phyloP scores from a whole-genome alignment of 2,329 filamentous ascomycete species.

The Cryphonectria parasitica region DNA sequence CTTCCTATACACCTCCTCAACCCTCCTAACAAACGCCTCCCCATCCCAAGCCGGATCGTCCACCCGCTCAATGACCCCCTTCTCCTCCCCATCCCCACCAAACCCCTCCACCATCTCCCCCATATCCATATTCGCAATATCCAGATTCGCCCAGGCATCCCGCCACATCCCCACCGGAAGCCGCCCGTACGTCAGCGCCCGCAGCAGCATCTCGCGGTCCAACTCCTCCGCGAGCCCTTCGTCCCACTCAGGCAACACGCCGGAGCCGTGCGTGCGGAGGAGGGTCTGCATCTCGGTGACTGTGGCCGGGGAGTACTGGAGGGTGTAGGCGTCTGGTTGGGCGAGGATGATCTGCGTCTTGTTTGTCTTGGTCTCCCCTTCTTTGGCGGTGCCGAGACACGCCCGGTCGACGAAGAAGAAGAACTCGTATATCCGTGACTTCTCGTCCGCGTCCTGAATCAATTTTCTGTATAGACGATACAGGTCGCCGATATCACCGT shows the following conservation, averaged over 20 bases:
- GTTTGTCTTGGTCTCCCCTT: not conserved
- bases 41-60: not conserved
- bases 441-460: not conserved
- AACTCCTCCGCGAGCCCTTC: not conserved
- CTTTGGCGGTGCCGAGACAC: not conserved
- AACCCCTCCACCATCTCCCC: not conserved
- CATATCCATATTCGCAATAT: not conserved
- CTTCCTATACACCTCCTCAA: not conserved
- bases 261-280: not conserved
- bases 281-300: not conserved
- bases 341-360: not conserved
- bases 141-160: not conserved
- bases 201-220: not conserved
- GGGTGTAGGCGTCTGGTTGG: not conserved
- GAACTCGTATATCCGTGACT: not conserved
- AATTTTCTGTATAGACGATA: not conserved
- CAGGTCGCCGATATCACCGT: not conserved
- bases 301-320: not conserved
- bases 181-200: constrained; percentile 4
- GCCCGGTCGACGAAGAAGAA: constrained; percentile 5
- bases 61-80: constrained; percentile 1
- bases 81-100: not conserved
- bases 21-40: not conserved
- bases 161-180: not conserved
- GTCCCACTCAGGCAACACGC: not conserved